These are phyloP conservation scores for Gloeopeniophorella convolvens DNA, from an alignment of 768 basidiomycete genomes.

Conservation along the genomic window DNA sequence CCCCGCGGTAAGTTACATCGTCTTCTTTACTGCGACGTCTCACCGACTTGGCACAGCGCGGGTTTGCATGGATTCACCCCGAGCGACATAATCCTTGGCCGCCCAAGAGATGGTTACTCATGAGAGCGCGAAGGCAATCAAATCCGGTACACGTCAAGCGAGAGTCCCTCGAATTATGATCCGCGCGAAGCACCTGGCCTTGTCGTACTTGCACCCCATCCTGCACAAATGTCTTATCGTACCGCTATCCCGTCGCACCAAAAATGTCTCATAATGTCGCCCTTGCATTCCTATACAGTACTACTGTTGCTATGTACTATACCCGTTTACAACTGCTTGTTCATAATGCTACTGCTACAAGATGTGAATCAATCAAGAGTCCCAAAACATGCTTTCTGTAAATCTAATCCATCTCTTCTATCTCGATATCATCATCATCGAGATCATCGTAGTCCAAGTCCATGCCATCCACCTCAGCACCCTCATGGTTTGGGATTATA, in stretches of 20 bases:
- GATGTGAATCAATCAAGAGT: not conserved
- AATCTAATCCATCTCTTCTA: conserved; percentile 62
- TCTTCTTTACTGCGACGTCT: not conserved
- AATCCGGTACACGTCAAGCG: not conserved
- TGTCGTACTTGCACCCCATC: no score
- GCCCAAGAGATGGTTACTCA: not conserved
- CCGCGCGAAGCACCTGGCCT: no score
- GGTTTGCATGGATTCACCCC: conserved; percentile 14
- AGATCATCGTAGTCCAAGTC: conserved; percentile 54
- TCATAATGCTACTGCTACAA: not conserved
- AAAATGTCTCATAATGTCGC: no score
- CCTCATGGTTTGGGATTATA: conserved; percentile 80
- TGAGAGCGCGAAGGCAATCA: not conserved
- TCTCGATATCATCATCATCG: conserved; percentile 44
- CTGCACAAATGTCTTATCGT: no score
- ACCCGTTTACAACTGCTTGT: not conserved
- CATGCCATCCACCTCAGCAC: conserved; percentile 40
- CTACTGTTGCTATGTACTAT: no score
- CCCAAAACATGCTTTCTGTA: not conserved
- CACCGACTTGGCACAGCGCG: not conserved
- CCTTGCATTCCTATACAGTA: no score
- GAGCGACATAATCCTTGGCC: not conserved
- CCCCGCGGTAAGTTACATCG: not conserved
- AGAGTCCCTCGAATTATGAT: not conserved
- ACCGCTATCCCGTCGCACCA: no score